Conservation (phyloP, 75 land plant genomes). For the Azolla pinnata region DNA sequence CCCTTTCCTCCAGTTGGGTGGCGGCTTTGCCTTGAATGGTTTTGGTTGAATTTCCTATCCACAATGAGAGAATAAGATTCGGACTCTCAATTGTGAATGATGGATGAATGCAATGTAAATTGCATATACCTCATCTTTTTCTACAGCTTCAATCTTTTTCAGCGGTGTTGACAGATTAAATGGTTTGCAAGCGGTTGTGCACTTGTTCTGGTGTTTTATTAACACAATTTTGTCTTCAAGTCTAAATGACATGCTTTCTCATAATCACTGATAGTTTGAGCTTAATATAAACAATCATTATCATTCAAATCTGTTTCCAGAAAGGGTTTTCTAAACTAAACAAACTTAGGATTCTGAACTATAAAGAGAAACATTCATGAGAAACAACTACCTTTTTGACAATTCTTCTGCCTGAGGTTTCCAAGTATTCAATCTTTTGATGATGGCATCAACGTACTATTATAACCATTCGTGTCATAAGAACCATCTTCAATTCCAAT, state of each 20-base stretch:
- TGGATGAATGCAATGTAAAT: too few species aligned
- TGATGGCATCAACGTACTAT: conserved; percentile 12
- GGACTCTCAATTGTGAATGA: too few species aligned
- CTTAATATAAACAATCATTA: too few species aligned
- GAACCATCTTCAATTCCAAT: not conserved
- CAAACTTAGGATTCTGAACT: too few species aligned
- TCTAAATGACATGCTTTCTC: not conserved
- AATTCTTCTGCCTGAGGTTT: conserved; percentile 6
- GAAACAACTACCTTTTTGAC: conserved; percentile 5
- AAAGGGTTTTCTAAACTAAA: too few species aligned
- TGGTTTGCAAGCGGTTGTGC: conserved; percentile 1
- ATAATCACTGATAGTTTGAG: not conserved
- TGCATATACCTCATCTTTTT: conserved; percentile 5
- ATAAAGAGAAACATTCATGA: not conserved
- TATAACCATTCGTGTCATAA: not conserved
- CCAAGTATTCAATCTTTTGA: conserved; percentile 4
- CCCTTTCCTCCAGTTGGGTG: conserved; percentile 3
- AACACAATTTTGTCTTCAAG: conserved; percentile 1
- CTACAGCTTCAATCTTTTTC: not conserved
- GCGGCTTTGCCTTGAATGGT: conserved; percentile 17
- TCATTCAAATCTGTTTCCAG: too few species aligned
- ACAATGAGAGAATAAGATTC: too few species aligned
- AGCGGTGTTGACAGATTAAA: conserved; percentile 9
- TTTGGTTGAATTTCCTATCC: not conserved
- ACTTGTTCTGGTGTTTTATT: not conserved